Evolutionary conservation across 1,284 basidiomycete species (phyloP), one percentile per base, ranked within the genome.

Genomic region (Ceraceosorus guamensis): DNA sequence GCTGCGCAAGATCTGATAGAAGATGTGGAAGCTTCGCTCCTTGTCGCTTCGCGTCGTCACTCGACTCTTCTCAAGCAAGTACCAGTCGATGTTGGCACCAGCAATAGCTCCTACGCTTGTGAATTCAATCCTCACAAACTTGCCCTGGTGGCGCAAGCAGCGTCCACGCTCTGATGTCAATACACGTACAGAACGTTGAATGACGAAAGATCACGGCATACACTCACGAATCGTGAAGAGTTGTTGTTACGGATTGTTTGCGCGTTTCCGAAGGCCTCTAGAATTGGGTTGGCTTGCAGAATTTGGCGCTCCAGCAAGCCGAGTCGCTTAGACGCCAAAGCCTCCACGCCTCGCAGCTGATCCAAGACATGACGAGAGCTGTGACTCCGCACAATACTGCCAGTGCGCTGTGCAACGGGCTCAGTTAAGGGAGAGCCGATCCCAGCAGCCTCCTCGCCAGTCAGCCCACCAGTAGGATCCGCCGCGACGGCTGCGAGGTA

Each of bases 241-340:
- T 99, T 99, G 79, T 98, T 97, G 76, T 99, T 99, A 49, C 93
- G 82, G 77, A 97, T 89, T 0, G 95, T 98, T 77, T 98, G 95
- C 4, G 95, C 95, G 76, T 99, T 99, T 30, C 95, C 95, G 68
- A 99, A 98, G 3, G 95, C 89, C 78, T 99, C 95, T 4, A 99
- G 81, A 57, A 99, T 91, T 0, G 95, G 95, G 72, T 98, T 99
- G 18, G 93, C 93, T 77, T 97, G 92, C 18, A 98, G 82, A 61
- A 99, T 98, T 78, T 98, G 95, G 31, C 89, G 84, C 77, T 98
- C 95, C 14, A 99, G 82, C 18, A 96, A 81, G 46, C 93, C 93
- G 0, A 95, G 82, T 7, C 68, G 56, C 57, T 74, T 73, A 13
- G 62, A 45, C 4, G 58, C 53, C 14, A 71, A 53, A 5, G 66